A percentile compares a stretch with the other conserved stretches of the same genome.
These are phyloP conservation scores for Luzula sylvatica DNA, from an alignment of 176 grass and related monocot species.

Conservation along the genomic window DNA sequence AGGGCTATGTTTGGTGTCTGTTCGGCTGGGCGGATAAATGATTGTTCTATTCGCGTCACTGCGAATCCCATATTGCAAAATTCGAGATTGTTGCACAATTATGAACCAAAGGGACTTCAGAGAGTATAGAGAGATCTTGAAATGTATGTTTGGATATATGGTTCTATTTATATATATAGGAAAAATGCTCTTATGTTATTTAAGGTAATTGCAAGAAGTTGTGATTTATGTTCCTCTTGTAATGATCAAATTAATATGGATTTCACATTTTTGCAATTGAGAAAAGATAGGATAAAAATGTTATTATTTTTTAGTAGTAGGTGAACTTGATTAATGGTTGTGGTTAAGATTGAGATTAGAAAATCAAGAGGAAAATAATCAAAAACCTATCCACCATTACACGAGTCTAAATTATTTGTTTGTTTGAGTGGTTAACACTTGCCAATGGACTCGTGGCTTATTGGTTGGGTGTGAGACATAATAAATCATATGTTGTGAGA, in stretches of 20 bases:
- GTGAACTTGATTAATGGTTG: slow-evolving; percentile 3
- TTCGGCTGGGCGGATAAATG: slow-evolving; percentile 22
- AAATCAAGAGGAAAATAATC: slow-evolving; percentile 5
- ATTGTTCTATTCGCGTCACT: slow-evolving; percentile 21
- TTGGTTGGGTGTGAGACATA: too few species aligned
- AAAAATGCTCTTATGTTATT: background rate
- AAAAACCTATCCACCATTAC: slow-evolving; percentile 18
- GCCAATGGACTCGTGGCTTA: too few species aligned
- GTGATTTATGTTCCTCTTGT: background rate
- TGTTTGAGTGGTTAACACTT: too few species aligned
- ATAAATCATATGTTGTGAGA: too few species aligned
- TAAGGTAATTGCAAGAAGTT: background rate
- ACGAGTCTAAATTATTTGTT: background rate
- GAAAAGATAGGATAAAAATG: background rate
- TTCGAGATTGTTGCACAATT: background rate
- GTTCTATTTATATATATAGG: slow-evolving; percentile 2
- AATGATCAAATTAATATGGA: background rate
- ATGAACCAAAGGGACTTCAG: background rate
- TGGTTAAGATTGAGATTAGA: slow-evolving; percentile 8
- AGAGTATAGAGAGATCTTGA: slow-evolving; percentile 7
- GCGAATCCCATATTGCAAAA: slow-evolving; percentile 7
- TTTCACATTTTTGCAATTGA: background rate
- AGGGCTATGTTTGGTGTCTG: slow-evolving; percentile 15
- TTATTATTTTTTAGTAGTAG: background rate
- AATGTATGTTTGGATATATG: background rate